Evolutionary conservation across 495 filamentous ascomycete genomes (phyloP).

Genomic region (Aspergillus biplanus): DNA sequence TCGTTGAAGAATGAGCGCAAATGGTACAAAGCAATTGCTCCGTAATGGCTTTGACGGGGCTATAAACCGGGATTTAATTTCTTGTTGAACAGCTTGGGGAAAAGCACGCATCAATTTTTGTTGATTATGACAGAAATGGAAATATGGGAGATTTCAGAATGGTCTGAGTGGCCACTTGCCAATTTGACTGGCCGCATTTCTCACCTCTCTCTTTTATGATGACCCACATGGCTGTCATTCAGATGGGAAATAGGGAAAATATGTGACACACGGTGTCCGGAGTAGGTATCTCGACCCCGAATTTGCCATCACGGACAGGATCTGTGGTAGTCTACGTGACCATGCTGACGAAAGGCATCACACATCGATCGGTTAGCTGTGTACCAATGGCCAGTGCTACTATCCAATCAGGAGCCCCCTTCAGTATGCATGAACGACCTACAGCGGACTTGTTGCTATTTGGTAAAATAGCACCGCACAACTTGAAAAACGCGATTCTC

Average conservation of each 20-base stretch:
- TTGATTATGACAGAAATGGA: constrained; percentile 1
- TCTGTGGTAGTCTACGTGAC: background rate
- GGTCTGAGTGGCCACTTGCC: constrained; percentile 9
- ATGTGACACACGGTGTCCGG: constrained; percentile 3
- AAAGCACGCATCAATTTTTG: background rate
- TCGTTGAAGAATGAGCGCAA: background rate
- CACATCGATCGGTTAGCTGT: background rate
- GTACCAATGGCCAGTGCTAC: background rate
- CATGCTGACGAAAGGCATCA: background rate
- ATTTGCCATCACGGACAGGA: background rate
- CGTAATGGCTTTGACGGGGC: background rate
- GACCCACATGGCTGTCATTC: constrained; percentile 14
- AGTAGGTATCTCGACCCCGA: constrained; percentile 1
- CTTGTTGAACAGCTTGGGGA: background rate
- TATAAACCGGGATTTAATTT: background rate
- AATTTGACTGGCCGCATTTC: constrained; percentile 10
- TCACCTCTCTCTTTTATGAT: constrained; percentile 7
- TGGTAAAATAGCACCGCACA: background rate
- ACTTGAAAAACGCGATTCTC: constrained; percentile 3
- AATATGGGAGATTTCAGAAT: constrained; percentile 7
- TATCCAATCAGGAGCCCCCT: background rate
- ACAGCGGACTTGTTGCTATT: background rate
- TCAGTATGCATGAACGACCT: background rate
- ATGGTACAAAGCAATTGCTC: background rate
- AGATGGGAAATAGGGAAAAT: background rate